Conservation (phyloP, 805 yeast species). For the Ogataea paraovalis region DNA sequence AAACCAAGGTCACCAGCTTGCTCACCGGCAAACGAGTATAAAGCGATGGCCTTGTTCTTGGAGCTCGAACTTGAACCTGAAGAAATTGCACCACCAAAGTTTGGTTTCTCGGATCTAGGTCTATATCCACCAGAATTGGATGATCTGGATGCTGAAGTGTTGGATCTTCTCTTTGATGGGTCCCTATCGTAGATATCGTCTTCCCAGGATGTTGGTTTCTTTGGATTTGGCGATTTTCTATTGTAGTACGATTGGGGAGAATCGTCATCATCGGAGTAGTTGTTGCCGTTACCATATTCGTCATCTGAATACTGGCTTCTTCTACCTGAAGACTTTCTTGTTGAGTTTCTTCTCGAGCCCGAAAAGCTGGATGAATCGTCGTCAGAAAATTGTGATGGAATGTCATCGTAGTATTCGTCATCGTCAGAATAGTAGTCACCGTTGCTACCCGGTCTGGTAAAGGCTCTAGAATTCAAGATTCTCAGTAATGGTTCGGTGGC, state of each 20-base stretch:
- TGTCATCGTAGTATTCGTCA: constrained; percentile 71
- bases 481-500: constrained; percentile 84
- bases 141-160: neutral
- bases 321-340: constrained; percentile 10
- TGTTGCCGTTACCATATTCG: constrained; percentile 16
- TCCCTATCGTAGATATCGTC: constrained; percentile 75
- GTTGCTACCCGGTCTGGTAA: constrained; percentile 45
- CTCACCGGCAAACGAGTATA: constrained; percentile 86
- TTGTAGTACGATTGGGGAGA: constrained; percentile 29
- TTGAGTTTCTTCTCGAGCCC: constrained; percentile 15
- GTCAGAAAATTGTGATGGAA: constrained; percentile 65
- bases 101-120: constrained; percentile 32
- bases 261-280: constrained; percentile 32
- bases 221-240: constrained; percentile 12
- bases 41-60: constrained; percentile 78
- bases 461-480: constrained; percentile 81
- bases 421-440: constrained; percentile 49
- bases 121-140: constrained; percentile 24
- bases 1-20: constrained; percentile 91
- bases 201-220: constrained; percentile 61
- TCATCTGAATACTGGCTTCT: constrained; percentile 26
- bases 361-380: constrained; percentile 40
- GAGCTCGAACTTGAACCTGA: constrained; percentile 24
- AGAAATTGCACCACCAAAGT: constrained; percentile 32
- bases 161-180: constrained; percentile 14